A percentile compares a stretch with the other conserved stretches of the same genome.
These are phyloP conservation scores for Lithocarpus polystachyus DNA, from an alignment of 306 rosid genomes.

Conservation along the genomic window DNA sequence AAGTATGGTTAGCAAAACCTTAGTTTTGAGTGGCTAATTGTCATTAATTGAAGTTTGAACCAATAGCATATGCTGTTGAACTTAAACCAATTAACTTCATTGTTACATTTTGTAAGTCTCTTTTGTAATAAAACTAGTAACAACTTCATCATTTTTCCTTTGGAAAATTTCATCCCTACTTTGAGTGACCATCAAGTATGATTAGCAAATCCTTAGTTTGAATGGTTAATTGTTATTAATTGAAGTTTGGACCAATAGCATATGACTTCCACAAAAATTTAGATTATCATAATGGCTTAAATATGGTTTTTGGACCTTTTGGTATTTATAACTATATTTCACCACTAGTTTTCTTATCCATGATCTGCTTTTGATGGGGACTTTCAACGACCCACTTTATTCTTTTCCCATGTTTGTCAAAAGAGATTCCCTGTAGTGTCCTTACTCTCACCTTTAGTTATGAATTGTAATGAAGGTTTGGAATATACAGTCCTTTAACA, in stretches of 20 bases:
- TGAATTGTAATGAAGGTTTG: conserved; percentile 21
- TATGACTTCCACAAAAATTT: not conserved
- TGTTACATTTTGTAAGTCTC: too few species aligned
- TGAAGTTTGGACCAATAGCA: conserved; percentile 8
- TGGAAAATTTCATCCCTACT: not conserved
- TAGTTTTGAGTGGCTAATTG: too few species aligned
- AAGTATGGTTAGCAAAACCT: too few species aligned
- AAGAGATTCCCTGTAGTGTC: conserved; percentile 17
- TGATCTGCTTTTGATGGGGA: conserved; percentile 9
- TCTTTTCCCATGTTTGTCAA: conserved; percentile 34
- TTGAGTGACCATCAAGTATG: conserved; percentile 3
- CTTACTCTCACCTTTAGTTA: not conserved
- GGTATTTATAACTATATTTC: not conserved
- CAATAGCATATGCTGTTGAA: too few species aligned
- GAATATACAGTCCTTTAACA: conserved; percentile 19
- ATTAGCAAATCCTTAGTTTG: not conserved
- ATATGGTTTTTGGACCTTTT: not conserved
- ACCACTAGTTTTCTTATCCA: conserved; percentile 6
- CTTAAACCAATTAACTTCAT: too few species aligned
- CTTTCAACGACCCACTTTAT: conserved; percentile 27
- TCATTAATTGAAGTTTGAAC: too few species aligned
- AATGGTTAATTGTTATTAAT: conserved; percentile 18
- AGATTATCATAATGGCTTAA: conserved; percentile 6
- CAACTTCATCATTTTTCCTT: too few species aligned
- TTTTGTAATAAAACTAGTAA: too few species aligned